phyloP scores from a whole-genome alignment of 306 rosid species.

The Elaeagnus macrophylla region DNA sequence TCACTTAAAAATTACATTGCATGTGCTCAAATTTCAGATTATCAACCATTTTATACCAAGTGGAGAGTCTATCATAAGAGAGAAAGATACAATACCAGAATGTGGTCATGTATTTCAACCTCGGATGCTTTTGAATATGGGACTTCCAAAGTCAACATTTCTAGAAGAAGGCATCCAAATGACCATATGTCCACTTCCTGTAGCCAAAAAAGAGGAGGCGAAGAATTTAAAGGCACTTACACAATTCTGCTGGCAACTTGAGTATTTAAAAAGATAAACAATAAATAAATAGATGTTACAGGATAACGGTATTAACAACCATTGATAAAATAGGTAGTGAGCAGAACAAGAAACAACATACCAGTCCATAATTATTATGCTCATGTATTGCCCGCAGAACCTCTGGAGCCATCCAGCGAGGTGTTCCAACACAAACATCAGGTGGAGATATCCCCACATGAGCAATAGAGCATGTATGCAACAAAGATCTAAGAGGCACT shows the following conservation, averaged over 20 bases:
- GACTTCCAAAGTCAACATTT: constrained; percentile 66
- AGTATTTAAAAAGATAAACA: too few relatives aligned
- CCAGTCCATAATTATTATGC: constrained; percentile 61
- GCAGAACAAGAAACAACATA: too few relatives aligned
- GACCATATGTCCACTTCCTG: constrained; percentile 99
- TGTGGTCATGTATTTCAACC: constrained; percentile 42
- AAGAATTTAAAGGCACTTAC: background rate
- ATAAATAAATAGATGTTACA: too few relatives aligned
- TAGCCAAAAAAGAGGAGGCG: constrained; percentile 15
- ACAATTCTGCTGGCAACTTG: background rate
- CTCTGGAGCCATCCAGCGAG: constrained; percentile 99
- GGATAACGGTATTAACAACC: too few relatives aligned
- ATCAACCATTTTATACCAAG: too few relatives aligned
- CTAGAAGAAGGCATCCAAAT: constrained; percentile 84
- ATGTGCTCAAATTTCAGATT: too few relatives aligned
- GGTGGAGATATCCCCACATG: constrained; percentile 76
- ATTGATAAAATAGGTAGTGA: too few relatives aligned
- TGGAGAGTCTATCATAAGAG: too few relatives aligned
- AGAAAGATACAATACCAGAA: constrained; percentile 36
- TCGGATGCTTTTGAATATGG: constrained; percentile 65
- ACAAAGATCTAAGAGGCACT: constrained; percentile 68
- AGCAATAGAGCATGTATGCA: constrained; percentile 81
- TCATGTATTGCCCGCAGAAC: constrained; percentile 75
- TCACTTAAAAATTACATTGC: too few relatives aligned
- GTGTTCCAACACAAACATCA: constrained; percentile 83